Evolutionary conservation across 148 eudicot species (phyloP).

Genomic region (Rhododendron simsii): DNA sequence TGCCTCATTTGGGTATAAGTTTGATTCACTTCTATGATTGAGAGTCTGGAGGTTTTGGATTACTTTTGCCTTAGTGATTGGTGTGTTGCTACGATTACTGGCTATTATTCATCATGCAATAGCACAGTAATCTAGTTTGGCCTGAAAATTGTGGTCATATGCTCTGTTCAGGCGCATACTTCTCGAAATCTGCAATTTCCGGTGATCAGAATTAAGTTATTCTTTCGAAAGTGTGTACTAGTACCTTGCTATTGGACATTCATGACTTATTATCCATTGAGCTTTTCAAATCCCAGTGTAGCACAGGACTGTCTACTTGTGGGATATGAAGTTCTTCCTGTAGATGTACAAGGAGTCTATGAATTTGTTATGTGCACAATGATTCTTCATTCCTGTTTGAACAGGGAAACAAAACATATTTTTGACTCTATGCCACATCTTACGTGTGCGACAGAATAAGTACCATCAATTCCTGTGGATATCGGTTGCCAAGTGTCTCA

Average conservation of each 20-base stretch:
- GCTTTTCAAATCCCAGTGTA: background rate
- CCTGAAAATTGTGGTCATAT: background rate
- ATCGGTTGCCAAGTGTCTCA: background rate
- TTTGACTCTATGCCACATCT: background rate
- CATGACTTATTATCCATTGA: background rate
- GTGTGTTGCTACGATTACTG: background rate
- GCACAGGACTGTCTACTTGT: background rate
- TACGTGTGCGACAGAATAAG: background rate
- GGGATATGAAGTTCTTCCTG: background rate
- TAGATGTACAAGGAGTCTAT: background rate
- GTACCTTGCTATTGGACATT: background rate
- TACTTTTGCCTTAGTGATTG: background rate
- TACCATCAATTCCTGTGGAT: background rate
- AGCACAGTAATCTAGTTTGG: background rate
- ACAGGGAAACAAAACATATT: too few species aligned
- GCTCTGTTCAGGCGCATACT: background rate
- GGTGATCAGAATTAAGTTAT: background rate
- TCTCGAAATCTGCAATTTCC: background rate
- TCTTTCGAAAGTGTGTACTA: background rate
- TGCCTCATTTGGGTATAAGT: background rate
- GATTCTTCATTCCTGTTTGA: background rate
- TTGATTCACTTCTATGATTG: background rate
- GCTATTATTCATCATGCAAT: background rate
- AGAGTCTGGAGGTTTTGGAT: background rate
- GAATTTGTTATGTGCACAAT: background rate